Percentiles rank a stretch among this genome's conserved stretches.
These are phyloP conservation scores for Mycena epipterygia DNA, from an alignment of 768 basidiomycete species.

Conservation along the genomic window DNA sequence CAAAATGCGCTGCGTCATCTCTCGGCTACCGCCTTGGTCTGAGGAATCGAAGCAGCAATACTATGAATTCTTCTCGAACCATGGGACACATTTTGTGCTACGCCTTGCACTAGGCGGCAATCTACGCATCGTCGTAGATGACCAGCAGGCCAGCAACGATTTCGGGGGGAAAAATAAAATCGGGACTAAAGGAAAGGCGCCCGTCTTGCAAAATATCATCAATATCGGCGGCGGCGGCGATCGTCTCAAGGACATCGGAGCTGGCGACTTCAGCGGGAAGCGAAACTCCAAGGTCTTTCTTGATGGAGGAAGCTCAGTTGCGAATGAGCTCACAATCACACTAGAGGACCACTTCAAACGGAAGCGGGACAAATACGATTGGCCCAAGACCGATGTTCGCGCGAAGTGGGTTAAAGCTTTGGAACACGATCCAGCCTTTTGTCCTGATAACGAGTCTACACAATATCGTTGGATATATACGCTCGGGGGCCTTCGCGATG, in stretches of 20 bases:
- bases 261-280: background rate
- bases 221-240: background rate
- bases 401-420: conserved; percentile 16
- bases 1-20: conserved; percentile 16
- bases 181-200: background rate
- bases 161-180: background rate
- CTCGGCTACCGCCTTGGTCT: conserved; percentile 15
- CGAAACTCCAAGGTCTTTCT: conserved; percentile 15
- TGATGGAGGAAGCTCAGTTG: conserved; percentile 23
- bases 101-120: conserved; percentile 22
- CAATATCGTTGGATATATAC: conserved; percentile 28
- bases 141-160: background rate
- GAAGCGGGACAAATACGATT: background rate
- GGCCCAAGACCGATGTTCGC: conserved; percentile 16
- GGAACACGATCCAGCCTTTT: conserved; percentile 23
- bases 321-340: conserved; percentile 4
- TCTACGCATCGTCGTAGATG: conserved; percentile 8
- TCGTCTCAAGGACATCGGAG: background rate
- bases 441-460: conserved; percentile 14
- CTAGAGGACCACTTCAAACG: conserved; percentile 21
- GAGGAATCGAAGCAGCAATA: conserved; percentile 13
- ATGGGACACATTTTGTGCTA: conserved; percentile 18
- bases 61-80: conserved; percentile 12
- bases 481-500: conserved; percentile 12
- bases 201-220: background rate